Evolutionary conservation across 2,329 filamentous ascomycete species (phyloP).

Genomic region (Cucurbitaria berberidis): DNA sequence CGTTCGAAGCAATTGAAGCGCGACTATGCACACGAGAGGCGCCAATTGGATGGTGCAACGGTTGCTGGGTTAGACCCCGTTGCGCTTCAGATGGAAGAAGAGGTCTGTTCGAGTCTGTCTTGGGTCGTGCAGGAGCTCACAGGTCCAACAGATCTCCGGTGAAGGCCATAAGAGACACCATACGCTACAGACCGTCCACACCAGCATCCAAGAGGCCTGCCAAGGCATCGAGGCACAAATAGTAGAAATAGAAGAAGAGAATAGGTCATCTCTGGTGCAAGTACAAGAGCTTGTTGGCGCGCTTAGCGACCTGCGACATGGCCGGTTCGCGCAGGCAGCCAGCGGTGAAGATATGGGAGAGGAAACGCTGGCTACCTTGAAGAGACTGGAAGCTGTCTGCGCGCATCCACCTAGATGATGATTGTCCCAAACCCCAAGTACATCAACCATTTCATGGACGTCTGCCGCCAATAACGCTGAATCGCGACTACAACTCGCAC

Average conservation of each 20-base stretch:
- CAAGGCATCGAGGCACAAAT: conserved; percentile 72
- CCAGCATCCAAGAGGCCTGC: conserved; percentile 72
- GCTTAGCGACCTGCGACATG: conserved; percentile 83
- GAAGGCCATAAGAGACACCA: conserved; percentile 59
- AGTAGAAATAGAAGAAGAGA: conserved; percentile 68
- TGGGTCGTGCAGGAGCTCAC: conserved; percentile 15
- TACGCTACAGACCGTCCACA: conserved; percentile 68
- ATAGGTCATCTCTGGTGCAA: conserved; percentile 63
- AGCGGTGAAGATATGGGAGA: conserved; percentile 65
- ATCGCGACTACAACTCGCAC: not conserved
- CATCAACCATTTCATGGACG: not conserved
- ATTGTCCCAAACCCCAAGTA: not conserved
- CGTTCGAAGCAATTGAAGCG: conserved; percentile 65
- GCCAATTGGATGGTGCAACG: conserved; percentile 63
- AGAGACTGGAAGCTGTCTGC: conserved; percentile 69
- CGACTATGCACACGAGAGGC: conserved; percentile 62
- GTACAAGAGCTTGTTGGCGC: conserved; percentile 71
- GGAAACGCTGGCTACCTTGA: conserved; percentile 71
- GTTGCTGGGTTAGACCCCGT: conserved; percentile 59
- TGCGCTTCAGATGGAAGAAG: conserved; percentile 64
- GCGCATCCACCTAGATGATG: conserved; percentile 27
- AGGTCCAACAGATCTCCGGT: conserved; percentile 61
- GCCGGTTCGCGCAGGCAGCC: conserved; percentile 63
- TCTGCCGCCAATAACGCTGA: not conserved
- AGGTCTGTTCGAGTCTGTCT: conserved; percentile 29